A percentile compares a stretch with the other conserved stretches of the same genome.
Conservation (phyloP, 192 early-diverging fungal genomes). For the Helicostylum pulchrum region DNA sequence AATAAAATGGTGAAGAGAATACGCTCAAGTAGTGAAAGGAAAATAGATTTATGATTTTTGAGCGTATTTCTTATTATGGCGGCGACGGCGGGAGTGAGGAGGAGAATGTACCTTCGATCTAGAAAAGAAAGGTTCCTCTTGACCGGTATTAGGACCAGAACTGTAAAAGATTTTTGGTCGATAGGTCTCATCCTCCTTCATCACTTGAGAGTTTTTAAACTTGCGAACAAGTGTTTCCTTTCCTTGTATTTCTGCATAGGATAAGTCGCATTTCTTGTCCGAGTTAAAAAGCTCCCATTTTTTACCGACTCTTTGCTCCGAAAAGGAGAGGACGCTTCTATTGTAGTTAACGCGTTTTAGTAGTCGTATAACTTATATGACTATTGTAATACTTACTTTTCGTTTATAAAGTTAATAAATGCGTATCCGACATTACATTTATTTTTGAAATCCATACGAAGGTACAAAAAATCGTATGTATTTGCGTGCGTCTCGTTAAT, state of each 20-base stretch:
- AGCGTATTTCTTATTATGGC: too few relatives aligned
- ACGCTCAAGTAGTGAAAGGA: background rate
- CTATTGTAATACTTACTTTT: conserved; percentile 37
- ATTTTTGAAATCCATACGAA: conserved; percentile 87
- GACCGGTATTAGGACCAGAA: conserved; percentile 52
- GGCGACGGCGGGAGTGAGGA: too few relatives aligned
- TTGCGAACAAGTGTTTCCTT: conserved; percentile 68
- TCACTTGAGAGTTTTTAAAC: conserved; percentile 76
- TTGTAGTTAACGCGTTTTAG: too few relatives aligned
- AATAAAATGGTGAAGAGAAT: too few relatives aligned
- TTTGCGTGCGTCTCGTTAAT: conserved; percentile 69
- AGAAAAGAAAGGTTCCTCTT: conserved; percentile 37
- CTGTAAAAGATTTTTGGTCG: conserved; percentile 76
- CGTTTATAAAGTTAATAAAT: conserved; percentile 69
- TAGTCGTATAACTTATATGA: background rate
- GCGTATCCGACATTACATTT: conserved; percentile 85
- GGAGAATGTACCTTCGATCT: too few relatives aligned
- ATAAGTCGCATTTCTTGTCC: conserved; percentile 70
- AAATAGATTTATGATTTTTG: background rate
- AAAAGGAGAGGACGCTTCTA: conserved; percentile 64
- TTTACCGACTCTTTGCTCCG: conserved; percentile 64
- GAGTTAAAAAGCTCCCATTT: conserved; percentile 79
- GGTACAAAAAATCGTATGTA: conserved; percentile 75
- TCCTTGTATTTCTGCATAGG: conserved; percentile 83
- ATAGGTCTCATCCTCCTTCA: conserved; percentile 72